A percentile compares a stretch with the other conserved stretches of the same genome.
Conservation (phyloP, 371 early-diverging fungal species). For the Chytridium lagenaria region DNA sequence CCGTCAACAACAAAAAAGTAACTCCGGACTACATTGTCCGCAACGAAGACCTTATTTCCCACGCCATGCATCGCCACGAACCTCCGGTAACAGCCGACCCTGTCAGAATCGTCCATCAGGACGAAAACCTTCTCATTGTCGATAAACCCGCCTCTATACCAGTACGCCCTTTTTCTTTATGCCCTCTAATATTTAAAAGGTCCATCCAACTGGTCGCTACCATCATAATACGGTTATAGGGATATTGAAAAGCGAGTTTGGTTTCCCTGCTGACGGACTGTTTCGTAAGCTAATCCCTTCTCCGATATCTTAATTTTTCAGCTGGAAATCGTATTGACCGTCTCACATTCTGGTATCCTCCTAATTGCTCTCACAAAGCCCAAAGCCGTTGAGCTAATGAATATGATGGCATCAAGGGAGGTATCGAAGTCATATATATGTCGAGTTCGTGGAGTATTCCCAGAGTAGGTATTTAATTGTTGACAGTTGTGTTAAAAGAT, state of each 20-base stretch:
- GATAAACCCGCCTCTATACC: slow-evolving; percentile 92
- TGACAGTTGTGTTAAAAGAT: background rate
- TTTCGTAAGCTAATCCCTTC: slow-evolving; percentile 64
- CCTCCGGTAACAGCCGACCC: slow-evolving; percentile 80
- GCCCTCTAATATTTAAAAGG: slow-evolving; percentile 15
- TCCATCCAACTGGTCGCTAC: slow-evolving; percentile 58
- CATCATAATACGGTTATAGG: slow-evolving; percentile 84
- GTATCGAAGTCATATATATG: slow-evolving; percentile 89
- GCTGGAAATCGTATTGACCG: slow-evolving; percentile 91
- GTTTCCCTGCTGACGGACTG: slow-evolving; percentile 57
- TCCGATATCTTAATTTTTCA: slow-evolving; percentile 30
- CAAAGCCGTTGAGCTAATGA: slow-evolving; percentile 67
- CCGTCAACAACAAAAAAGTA: slow-evolving; percentile 71
- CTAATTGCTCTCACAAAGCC: slow-evolving; percentile 73
- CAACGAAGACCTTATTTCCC: slow-evolving; percentile 78
- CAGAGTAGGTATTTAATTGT: slow-evolving; percentile 57
- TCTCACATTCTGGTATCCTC: slow-evolving; percentile 90
- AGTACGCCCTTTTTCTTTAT: slow-evolving; percentile 40
- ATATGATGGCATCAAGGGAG: slow-evolving; percentile 65
- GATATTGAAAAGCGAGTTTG: slow-evolving; percentile 72
- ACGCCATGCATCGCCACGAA: slow-evolving; percentile 92
- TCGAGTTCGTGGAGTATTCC: slow-evolving; percentile 87
- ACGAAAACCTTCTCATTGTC: slow-evolving; percentile 76
- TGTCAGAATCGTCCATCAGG: slow-evolving; percentile 63
- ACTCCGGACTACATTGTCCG: slow-evolving; percentile 50